Base-by-base conservation (phyloP, 495 filamentous ascomycete species). In the Daldinia caldariorum region DNA sequence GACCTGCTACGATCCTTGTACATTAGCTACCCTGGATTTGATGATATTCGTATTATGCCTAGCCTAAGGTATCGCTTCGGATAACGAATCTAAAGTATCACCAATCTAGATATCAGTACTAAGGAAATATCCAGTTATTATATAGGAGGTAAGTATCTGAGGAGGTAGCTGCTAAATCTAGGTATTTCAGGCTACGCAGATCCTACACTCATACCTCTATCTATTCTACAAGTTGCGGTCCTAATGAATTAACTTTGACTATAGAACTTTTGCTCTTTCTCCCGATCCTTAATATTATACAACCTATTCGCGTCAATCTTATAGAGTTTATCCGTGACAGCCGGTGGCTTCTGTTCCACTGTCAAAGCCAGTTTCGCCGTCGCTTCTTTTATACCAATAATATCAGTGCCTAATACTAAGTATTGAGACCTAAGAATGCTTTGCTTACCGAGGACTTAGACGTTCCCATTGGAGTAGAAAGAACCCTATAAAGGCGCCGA, bases 381-480 rank as follows among this genome's bases (percentile, higher is more conserved):
- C 34, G n/a, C 18, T 32, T 32, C 53, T 67, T 58, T 22, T 3
- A 5, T n/a, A n/a, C 14, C 37, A 6, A 39, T 34, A 16, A 12
- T 14, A 37, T 71, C 26, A 67, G 63, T 35, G 2, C 37, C 32
- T 56, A 8, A 12, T 22, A 13, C 20, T 0, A 35, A 16, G 2
- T 9, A 34, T 38, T 37, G 4, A 18, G 54, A 26, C 3, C 26
- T 26, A 3, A 26, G 26, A 3, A 16, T 0, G 5, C 51, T 13
- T 5, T 7, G 63, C 69, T 71, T 10, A 67, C 69, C 50, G 49
- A 47, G 63, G 26, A 22, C 45, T 70, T 0, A 84, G 67, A 6
- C 71, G 69, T 59, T 88, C 86, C 87, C 88, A 90, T 29, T 79
- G 80, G 70, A 89, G 90, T 18, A 85, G 69, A 61, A 90, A 87